Evolutionary conservation across 495 filamentous ascomycete genomes (phyloP).

Genomic region (Aspergillus panamensis): DNA sequence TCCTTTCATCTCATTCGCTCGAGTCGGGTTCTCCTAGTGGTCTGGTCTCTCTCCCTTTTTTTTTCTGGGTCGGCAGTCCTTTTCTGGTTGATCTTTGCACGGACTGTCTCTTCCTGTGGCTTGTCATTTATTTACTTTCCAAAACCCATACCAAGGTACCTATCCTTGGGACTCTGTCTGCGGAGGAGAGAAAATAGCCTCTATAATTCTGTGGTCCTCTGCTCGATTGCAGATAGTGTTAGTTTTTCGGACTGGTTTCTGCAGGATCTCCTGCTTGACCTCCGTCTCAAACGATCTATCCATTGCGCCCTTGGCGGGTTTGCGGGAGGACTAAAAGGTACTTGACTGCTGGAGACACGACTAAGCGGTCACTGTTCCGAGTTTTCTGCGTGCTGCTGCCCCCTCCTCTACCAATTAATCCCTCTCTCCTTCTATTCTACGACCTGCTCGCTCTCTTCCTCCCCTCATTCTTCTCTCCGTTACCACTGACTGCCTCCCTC

Average conservation of each 20-base stretch:
- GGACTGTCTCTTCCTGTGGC: background rate
- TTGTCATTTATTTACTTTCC: background rate
- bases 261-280: background rate
- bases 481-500: background rate
- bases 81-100: constrained; percentile 10
- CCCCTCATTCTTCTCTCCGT: constrained; percentile 5
- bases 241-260: constrained; percentile 1
- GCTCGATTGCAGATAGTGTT: background rate
- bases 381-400: constrained; percentile 20
- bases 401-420: constrained; percentile 16
- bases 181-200: background rate
- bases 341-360: background rate
- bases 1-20: constrained; percentile 18
- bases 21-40: constrained; percentile 2
- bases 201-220: background rate
- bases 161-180: background rate
- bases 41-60: constrained; percentile 7
- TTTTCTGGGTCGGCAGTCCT: background rate
- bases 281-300: constrained; percentile 20
- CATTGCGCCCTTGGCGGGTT: constrained; percentile 14
- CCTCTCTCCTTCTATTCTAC: constrained; percentile 7
- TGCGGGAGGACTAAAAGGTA: background rate
- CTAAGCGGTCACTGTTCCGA: constrained; percentile 22
- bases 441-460: constrained; percentile 5
- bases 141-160: no score